Base-by-base conservation (phyloP, 352 stramenopile genomes). In the Pythium biforme region DNA sequence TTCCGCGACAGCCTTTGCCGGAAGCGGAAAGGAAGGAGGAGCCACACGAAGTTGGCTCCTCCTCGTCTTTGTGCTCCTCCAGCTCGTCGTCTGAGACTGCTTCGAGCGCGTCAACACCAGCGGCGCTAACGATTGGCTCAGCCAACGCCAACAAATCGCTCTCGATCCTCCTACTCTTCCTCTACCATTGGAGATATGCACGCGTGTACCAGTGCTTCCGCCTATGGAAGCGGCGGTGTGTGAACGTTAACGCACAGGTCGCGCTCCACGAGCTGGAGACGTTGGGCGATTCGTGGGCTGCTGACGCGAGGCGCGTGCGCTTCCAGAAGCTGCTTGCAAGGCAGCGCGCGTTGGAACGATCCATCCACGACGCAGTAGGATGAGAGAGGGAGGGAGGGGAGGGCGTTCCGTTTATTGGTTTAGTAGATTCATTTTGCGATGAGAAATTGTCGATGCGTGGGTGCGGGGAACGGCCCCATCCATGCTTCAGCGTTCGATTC, bases 171-270 rank as follows among this genome's bases (percentile, higher is more conserved):
- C 55, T 63, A 37, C 46, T 73, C 14, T 69, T 64, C 10, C 26
- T 70, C 0, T 48, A 66, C 39, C 66, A 73, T 51, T 73, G 66
- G 66, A 25, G 47, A 0, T 68, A 65, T 26, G 56, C 61, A n/a
- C 52, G 51, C 2, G 55, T 73, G 9, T 62, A 67, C 33, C 66
- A 73, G 34, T 54, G 55, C 23, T 73, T 73, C 49, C 48, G 57
- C 11, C 56, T 56, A 7, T 73, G 66, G 66, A 66, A 65, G 23
- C 63, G 55, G 7, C n/a, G 37, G 4, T 47, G 54, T 17, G 26
- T 23, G 19, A 22, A 53, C 26, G 23, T 50, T 14, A 64, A 52
- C 54, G 45, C 63, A 9, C 55, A 70, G 56, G 55, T 70, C 26
- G 51, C 46, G 14, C 31, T 52, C 46, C 55, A 70, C n/a, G 63